These are phyloP conservation scores for Backusella parvicylindrica DNA, from an alignment of 192 early-diverging fungal species.

Conservation along the genomic window DNA sequence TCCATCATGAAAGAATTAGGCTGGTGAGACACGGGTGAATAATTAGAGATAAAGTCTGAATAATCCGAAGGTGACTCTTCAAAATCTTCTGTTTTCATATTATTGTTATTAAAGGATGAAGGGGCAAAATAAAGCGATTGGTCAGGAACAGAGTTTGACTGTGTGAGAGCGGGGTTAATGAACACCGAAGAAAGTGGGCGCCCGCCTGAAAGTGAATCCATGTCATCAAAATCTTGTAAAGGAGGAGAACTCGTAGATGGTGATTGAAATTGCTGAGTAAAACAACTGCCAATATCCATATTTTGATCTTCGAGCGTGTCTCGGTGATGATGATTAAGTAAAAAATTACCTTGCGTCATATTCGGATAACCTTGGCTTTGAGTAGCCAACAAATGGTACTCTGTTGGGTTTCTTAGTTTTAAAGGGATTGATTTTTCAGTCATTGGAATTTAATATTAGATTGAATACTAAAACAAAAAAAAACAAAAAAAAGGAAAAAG, in stretches of 20 bases:
- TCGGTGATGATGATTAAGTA: neutral
- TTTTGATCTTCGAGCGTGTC: neutral
- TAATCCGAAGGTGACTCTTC: constrained; percentile 11
- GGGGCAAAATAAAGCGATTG: neutral
- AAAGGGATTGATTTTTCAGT: neutral
- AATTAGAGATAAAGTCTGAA: constrained; percentile 1
- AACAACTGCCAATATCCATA: neutral
- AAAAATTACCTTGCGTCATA: neutral
- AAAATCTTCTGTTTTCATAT: neutral
- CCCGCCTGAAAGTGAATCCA: neutral
- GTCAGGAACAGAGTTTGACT: neutral
- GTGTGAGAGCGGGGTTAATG: neutral
- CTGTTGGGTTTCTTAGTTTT: constrained; percentile 26
- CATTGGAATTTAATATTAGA: neutral
- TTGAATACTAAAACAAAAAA: neutral
- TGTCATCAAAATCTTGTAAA: constrained; percentile 22
- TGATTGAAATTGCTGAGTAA: neutral
- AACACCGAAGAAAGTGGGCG: neutral
- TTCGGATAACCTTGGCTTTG: neutral
- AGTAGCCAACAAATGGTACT: constrained; percentile 20
- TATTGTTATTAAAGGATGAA: neutral
- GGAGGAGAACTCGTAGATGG: neutral
- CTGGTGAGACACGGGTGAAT: neutral
- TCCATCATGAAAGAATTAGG: neutral
- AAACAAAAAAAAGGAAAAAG: neutral